Conservation (phyloP, 83 land plant species). For the Thuja plicata region DNA sequence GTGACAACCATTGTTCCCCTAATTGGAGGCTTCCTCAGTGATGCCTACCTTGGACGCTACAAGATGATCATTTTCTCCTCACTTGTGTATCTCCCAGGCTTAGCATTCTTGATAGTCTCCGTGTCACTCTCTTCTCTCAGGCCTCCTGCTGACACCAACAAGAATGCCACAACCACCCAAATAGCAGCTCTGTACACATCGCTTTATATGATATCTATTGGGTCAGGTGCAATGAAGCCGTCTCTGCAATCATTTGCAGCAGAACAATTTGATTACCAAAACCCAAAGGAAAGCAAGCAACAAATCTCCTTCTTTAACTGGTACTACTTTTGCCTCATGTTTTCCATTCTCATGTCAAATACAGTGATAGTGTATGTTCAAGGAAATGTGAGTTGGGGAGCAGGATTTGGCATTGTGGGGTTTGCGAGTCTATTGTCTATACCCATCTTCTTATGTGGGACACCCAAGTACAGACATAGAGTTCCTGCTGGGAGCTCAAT, state of each 20-base stretch:
- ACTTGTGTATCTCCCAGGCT: conserved; percentile 9
- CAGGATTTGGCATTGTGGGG: conserved; percentile 31
- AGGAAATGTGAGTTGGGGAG: conserved; percentile 31
- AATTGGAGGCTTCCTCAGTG: background rate
- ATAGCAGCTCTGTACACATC: conserved; percentile 5
- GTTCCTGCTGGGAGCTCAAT: conserved; percentile 39
- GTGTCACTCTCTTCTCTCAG: conserved; percentile 19
- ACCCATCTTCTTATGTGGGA: conserved; percentile 25
- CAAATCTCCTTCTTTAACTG: conserved; percentile 39
- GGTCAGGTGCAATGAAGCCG: conserved; percentile 32
- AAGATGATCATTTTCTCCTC: background rate
- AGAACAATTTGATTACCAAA: conserved; percentile 39
- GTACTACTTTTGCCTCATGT: conserved; percentile 28
- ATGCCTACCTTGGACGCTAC: background rate
- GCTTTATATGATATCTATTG: conserved; percentile 34
- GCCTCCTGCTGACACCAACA: conserved; percentile 17
- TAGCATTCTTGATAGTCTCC: conserved; percentile 23
- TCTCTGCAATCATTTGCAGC: conserved; percentile 37
- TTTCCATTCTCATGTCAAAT: conserved; percentile 21
- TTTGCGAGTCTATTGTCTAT: conserved; percentile 15
- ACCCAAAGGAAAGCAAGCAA: conserved; percentile 24
- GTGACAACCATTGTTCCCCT: background rate
- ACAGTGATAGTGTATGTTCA: conserved; percentile 33
- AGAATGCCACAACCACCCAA: background rate
- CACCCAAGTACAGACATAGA: conserved; percentile 25